Evolutionary conservation across 495 filamentous ascomycete genomes (phyloP).

Genomic region (Trichoderma virens): DNA sequence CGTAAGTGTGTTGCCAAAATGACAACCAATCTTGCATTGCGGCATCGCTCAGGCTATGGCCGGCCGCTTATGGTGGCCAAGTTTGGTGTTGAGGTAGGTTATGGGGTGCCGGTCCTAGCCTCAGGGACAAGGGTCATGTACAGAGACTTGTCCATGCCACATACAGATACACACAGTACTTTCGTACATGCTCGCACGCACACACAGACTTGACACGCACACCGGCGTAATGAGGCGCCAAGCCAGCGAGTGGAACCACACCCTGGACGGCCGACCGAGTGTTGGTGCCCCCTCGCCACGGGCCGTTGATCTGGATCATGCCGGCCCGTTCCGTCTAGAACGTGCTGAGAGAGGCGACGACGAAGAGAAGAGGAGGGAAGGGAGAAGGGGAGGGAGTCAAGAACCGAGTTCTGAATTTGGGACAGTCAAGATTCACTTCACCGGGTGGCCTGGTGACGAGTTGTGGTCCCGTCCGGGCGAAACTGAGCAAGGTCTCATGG

Average conservation of each 20-base stretch:
- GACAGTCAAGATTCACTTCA: neutral
- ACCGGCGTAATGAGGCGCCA: neutral
- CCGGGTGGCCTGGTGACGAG: neutral
- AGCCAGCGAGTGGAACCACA: neutral
- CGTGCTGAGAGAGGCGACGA: neutral
- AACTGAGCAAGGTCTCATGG: neutral
- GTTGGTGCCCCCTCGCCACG: constrained; percentile 3
- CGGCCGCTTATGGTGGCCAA: neutral
- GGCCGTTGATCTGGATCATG: constrained; percentile 5
- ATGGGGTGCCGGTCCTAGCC: neutral
- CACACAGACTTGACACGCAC: neutral
- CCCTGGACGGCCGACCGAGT: neutral
- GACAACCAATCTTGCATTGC: neutral
- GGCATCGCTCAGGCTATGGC: neutral
- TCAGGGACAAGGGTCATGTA: neutral
- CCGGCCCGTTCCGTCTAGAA: constrained; percentile 4
- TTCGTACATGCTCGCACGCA: neutral
- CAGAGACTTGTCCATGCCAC: neutral
- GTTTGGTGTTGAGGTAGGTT: neutral
- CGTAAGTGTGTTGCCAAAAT: neutral
- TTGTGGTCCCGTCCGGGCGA: neutral
- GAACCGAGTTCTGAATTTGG: neutral
- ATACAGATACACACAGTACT: neutral
- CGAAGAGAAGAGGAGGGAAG: neutral
- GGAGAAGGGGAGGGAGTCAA: neutral